A percentile compares a stretch with the other conserved stretches of the same genome.
Conservation (phyloP, 768 basidiomycete genomes). For the Melanogaster broomeanus region DNA sequence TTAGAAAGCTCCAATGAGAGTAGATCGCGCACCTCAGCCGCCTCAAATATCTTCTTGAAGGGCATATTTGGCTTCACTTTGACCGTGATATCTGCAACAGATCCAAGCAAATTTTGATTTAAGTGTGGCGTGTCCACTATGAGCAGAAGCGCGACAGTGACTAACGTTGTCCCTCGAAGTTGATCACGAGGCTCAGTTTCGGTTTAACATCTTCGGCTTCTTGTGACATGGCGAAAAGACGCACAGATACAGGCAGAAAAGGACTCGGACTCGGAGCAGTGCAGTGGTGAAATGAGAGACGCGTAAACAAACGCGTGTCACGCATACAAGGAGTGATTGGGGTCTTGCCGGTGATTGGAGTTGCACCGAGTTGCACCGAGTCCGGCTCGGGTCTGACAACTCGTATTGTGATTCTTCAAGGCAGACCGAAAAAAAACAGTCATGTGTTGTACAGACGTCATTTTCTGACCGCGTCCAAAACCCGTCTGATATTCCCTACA, state of each 20-base stretch:
- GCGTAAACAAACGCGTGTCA: not conserved
- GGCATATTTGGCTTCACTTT: conserved; percentile 65
- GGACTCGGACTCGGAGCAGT: too few species aligned
- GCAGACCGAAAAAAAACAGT: too few species aligned
- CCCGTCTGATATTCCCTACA: too few species aligned
- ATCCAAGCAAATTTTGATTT: conserved; percentile 5
- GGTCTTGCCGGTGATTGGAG: too few species aligned
- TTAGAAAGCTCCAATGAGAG: not conserved
- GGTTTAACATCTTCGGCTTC: conserved; percentile 61
- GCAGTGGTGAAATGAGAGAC: not conserved
- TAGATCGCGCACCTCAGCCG: conserved; percentile 54
- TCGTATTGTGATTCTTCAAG: too few species aligned
- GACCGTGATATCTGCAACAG: conserved; percentile 55
- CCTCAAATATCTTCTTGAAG: conserved; percentile 69
- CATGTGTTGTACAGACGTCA: too few species aligned
- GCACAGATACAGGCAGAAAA: conserved; percentile 1
- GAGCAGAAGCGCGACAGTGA: conserved; percentile 2
- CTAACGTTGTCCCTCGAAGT: conserved; percentile 57
- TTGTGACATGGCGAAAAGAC: conserved; percentile 23
- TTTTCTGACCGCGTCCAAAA: too few species aligned
- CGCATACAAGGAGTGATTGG: too few species aligned
- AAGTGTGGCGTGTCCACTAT: not conserved
- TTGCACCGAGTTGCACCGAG: too few species aligned
- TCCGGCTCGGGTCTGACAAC: too few species aligned
- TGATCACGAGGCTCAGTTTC: conserved; percentile 63